A percentile compares a stretch with the other conserved stretches of the same genome.
phyloP scores from a whole-genome alignment of 345 rosid genomes.

The Salix viminalis region DNA sequence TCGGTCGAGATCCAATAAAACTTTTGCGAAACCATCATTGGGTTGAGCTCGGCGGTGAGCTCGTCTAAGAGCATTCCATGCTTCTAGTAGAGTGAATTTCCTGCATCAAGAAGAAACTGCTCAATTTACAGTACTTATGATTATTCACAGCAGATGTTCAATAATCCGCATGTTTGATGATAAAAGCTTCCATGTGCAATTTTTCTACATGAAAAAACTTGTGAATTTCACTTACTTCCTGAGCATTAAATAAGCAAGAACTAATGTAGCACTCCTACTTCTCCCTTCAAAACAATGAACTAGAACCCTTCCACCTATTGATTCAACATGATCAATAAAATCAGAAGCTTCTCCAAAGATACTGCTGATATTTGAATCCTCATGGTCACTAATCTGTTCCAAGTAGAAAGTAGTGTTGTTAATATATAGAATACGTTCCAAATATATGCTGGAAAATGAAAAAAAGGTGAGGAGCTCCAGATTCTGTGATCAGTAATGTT shows the following conservation, averaged over 20 bases:
- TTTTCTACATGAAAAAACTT: background rate
- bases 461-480: background rate
- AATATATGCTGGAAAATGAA: background rate
- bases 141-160: background rate
- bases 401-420: slow-evolving; percentile 1
- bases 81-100: slow-evolving; percentile 63
- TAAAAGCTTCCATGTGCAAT: background rate
- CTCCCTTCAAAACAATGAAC: slow-evolving; percentile 99
- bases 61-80: slow-evolving; percentile 74
- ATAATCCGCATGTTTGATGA: background rate
- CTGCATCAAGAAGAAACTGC: slow-evolving; percentile 28
- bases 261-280: slow-evolving; percentile 94
- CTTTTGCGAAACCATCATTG: slow-evolving; percentile 84
- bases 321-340: slow-evolving; percentile 76
- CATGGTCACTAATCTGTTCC: slow-evolving; percentile 71
- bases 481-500: background rate
- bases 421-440: background rate
- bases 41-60: slow-evolving; percentile 96
- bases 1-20: slow-evolving; percentile 57
- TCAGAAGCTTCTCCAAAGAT: slow-evolving; percentile 81
- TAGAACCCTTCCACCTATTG: slow-evolving; percentile 40
- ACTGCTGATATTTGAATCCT: slow-evolving; percentile 72
- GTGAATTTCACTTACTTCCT: slow-evolving; percentile 58
- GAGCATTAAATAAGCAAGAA: slow-evolving; percentile 82
- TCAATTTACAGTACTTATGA: background rate